Evolutionary conservation across 2,329 filamentous ascomycete species (phyloP), one percentile per base, ranked within the genome.

Genomic region (Ascochyta rabiei): DNA sequence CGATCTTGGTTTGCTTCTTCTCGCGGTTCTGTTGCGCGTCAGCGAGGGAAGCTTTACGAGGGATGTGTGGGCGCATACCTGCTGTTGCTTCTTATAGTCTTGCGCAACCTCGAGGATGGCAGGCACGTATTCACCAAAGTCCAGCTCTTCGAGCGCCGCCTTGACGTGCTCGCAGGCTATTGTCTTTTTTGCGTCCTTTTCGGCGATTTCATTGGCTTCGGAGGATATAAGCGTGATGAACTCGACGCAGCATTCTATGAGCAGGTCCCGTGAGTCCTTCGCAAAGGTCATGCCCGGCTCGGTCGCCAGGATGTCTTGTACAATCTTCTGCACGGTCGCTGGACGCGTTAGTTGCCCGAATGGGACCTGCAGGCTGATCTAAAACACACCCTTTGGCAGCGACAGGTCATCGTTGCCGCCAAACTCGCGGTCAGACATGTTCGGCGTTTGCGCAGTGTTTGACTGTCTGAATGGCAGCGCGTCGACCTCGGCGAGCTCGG

Each of bases 211-310:
- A 77, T 99, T 99, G 59, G 95, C 95, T 79, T 99, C 93, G 42
- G 91, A 96, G n/a, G 93, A 97, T 66, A 99, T 90, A 69, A 99
- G 86, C 16, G 95, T 98, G 76, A 99, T 97, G 76, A 99, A 99
- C 76, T 99, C 95, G 70, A 99, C 93, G 72, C 95, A 99, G 80
- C 95, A 98, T 80, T 98, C 95, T 69, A 99, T 99, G 47, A 99
- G 83, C 2, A 98, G 83, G 72, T 99, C 95, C 56, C 95, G 89
- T 12, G 93, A 93, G 69, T 99, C 95, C 75, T 96, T 97, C 38
- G 93, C 91, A 73, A 98, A 98, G 1, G 90, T 88, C 59, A 96
- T 85, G 45, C 91, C 91, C 16, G 83, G 83, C 43, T 89, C 86
- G 0, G 89, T 80, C 1, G 91, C 87, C 1, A 99, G 84, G 68